These are phyloP conservation scores for Penicillium chermesinum DNA, from an alignment of 495 filamentous ascomycete species.

Conservation along the genomic window DNA sequence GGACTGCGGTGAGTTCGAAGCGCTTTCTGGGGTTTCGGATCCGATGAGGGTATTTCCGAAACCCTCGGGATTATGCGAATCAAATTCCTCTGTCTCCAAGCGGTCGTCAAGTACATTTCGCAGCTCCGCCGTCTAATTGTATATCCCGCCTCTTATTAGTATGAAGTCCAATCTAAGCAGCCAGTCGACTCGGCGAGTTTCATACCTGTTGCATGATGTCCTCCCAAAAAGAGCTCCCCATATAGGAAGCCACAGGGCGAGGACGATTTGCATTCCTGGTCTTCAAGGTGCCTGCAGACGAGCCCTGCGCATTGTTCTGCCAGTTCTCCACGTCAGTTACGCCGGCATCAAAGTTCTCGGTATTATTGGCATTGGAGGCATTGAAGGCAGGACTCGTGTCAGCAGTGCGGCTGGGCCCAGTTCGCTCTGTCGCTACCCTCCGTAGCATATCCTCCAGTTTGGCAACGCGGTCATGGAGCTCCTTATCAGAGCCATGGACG, in stretches of 20 bases:
- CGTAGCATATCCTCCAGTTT: slow-evolving; percentile 28
- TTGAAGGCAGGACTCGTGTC: background rate
- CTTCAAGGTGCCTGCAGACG: background rate
- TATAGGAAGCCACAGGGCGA: slow-evolving; percentile 15
- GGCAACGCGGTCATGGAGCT: slow-evolving; percentile 23
- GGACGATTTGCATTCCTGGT: slow-evolving; percentile 7
- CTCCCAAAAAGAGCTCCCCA: slow-evolving; percentile 31
- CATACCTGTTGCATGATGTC: slow-evolving; percentile 30
- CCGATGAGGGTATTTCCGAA: slow-evolving; percentile 15
- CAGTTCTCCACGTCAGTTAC: slow-evolving; percentile 7
- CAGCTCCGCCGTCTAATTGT: slow-evolving; percentile 22
- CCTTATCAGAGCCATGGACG: slow-evolving; percentile 13
- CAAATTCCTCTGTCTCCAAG: slow-evolving; percentile 13
- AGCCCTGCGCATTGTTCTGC: slow-evolving; percentile 3
- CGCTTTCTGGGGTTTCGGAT: slow-evolving; percentile 19
- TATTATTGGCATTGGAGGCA: background rate
- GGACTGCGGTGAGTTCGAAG: slow-evolving; percentile 8
- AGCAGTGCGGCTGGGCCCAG: background rate
- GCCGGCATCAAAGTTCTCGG: slow-evolving; percentile 4
- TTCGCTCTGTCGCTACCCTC: slow-evolving; percentile 14
- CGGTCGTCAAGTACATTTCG: slow-evolving; percentile 21
- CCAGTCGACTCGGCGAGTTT: background rate
- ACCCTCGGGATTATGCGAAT: slow-evolving; percentile 3
- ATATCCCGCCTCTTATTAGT: too few relatives aligned
- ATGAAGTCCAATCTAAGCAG: too few relatives aligned